Evolutionary conservation across 108 stramenopile genomes (phyloP).

Genomic region (Parmales sp.): DNA sequence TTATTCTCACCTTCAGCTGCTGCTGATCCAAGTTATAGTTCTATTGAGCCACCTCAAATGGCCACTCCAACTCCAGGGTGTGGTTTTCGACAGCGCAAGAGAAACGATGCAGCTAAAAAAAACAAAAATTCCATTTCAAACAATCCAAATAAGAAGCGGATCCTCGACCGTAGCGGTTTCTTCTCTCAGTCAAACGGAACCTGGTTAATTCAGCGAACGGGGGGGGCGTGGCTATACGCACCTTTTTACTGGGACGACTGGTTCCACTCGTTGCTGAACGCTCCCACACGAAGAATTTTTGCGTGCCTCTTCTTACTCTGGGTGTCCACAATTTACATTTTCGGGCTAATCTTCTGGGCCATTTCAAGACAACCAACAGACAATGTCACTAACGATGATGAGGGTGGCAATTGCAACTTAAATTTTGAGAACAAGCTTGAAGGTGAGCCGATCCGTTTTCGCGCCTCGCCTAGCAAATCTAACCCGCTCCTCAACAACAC

Average conservation of each 20-base stretch:
- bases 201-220: conserved; percentile 10
- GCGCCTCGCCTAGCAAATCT: background rate
- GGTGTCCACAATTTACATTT: background rate
- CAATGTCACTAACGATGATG: background rate
- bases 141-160: no score
- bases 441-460: background rate
- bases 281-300: background rate
- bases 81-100: no score
- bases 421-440: conserved; percentile 66
- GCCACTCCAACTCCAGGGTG: no score
- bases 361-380: background rate
- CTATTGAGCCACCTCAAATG: no score
- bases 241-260: conserved; percentile 14
- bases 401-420: conserved; percentile 50
- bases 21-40: no score
- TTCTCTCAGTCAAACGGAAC: background rate
- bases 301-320: background rate
- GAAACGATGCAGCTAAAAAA: no score
- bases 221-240: conserved; percentile 11
- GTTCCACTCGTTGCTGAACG: conserved; percentile 9
- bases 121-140: no score
- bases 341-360: background rate
- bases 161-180: background rate
- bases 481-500: conserved; percentile 24
- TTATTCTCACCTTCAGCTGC: no score